Evolutionary conservation across 345 rosid species (phyloP), one percentile per base, ranked within the genome.

Genomic region (Eucalyptus paniculata): DNA sequence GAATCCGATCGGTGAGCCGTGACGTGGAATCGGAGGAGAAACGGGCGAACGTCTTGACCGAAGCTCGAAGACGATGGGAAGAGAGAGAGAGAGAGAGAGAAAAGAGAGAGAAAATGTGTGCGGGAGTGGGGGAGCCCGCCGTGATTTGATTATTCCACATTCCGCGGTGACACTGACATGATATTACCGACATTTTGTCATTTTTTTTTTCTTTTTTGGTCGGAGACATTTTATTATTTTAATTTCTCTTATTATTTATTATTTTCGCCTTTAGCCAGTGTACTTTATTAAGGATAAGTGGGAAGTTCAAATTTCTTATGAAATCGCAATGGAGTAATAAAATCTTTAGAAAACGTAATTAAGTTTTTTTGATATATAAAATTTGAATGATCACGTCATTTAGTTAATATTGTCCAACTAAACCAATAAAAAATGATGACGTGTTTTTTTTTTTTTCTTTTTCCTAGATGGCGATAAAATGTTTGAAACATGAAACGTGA

Each of bases 401-500:
- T 0, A 0, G 1, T 56, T 56, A 56, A 56, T 5, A 9, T 56
- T 1, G 0, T 56, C 0, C 6, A 9, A 56, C 12, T 2, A 23
- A 0, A 56, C 12, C 4, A 24, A 24, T 9, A 0, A 56, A 56
- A 56, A 56, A 56, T 24, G 13, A 21, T 23, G 11, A 56, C 0
- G 0, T 4, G 2, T 8, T 54, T 54, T 53, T 54, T 9, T 56
- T 0, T 56, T 23, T 21, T 21, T 56, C 23, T 1, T 9, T 24
- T 23, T 0, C 9, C 3, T 56, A 10, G 6, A 9, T 24, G 30
- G 62, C 0, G 0, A 56, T 56, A 0, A 56, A 56, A 24, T 9
- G 3, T 1, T 0, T 56, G 10, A 56, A 56, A 24, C 0, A 56
- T 56, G 3, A 56, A 9, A 24, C 2, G 0, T 0, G 0, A 24